Evolutionary conservation across 257 asterid genomes (phyloP), one percentile per base, ranked within the genome.

Genomic region (Fraxinus pennsylvanica): DNA sequence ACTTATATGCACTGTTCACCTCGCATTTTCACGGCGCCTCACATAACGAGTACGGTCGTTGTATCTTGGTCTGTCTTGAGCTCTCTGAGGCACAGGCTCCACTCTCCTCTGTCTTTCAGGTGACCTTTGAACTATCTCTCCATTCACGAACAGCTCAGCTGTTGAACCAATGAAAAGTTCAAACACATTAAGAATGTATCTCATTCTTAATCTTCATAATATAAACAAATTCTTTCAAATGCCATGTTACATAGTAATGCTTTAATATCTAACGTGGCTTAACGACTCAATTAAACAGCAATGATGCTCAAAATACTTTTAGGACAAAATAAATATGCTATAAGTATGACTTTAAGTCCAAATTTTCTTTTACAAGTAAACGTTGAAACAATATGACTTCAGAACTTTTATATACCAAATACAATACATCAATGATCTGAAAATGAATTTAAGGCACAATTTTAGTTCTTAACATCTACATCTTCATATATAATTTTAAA

Each of bases 31-130:
- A 4, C 96, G 95, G 17, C 97, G 97, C 82, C 97, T 87, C 32
- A 86, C 92, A 70, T 92, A 86, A 15, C 98, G 94, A 22, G 97
- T 94, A 76, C 96, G 87, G 47, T 94, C 98, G 71, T 90, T 92
- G 90, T 92, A 94, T 90, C 97, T 88, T 54, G 98, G 98, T 69
- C 98, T 89, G 80, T 92, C 97, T 82, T 89, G 91, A 68, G 93
- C 89, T 83, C 97, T 88, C 80, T 92, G 97, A 71, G 97, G 96
- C 81, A 92, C 94, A 12, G 98, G 98, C 87, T 91, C 94, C 32
- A 94, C 98, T 80, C 98, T 90, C 91, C 93, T 91, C 71, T 94
- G 97, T 78, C 98, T 88, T 90, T 92, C 98, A 1, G 98, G 98
- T 36, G 98, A 94, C 72, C 98, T 88, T 72, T 90, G 96, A 39